Conservation (phyloP, 768 basidiomycete species). For the Chlorophyllum brunneum region DNA sequence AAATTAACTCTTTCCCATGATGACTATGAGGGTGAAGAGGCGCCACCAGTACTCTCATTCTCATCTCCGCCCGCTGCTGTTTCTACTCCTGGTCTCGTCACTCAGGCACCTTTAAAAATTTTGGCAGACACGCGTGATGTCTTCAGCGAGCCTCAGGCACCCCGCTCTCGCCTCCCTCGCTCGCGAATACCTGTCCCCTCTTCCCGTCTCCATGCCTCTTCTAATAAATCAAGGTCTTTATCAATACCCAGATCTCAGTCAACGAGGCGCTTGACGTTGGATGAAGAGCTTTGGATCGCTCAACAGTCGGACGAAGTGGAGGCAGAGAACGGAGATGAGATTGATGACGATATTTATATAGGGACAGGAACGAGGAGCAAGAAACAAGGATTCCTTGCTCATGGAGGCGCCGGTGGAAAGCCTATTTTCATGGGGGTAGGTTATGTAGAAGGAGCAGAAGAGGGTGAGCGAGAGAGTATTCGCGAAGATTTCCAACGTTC, state of each 20-base stretch:
- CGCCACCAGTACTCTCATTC: slow-evolving; percentile 3
- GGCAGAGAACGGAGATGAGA: slow-evolving; percentile 33
- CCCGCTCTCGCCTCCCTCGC: neutral
- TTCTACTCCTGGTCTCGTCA: slow-evolving; percentile 9
- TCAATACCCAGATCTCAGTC: slow-evolving; percentile 19
- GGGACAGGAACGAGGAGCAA: slow-evolving; percentile 55
- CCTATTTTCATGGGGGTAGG: slow-evolving; percentile 73
- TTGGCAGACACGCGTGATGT: neutral
- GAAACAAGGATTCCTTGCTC: slow-evolving; percentile 61
- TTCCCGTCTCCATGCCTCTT: slow-evolving; percentile 4
- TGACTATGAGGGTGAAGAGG: slow-evolving; percentile 19
- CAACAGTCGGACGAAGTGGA: slow-evolving; percentile 20
- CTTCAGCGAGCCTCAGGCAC: neutral
- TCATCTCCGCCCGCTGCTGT: slow-evolving; percentile 6
- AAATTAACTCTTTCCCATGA: slow-evolving; percentile 24
- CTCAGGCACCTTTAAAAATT: neutral
- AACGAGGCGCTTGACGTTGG: slow-evolving; percentile 49
- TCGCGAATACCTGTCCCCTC: slow-evolving; percentile 14
- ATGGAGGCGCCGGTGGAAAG: slow-evolving; percentile 68
- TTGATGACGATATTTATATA: slow-evolving; percentile 46
- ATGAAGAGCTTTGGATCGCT: slow-evolving; percentile 60
- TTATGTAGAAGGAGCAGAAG: slow-evolving; percentile 54
- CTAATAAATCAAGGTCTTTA: slow-evolving; percentile 12
- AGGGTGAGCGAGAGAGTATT: slow-evolving; percentile 19
- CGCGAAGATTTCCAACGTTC: neutral